phyloP scores from a whole-genome alignment of 495 filamentous ascomycete genomes.

The Antarctomyces pellizariae region DNA sequence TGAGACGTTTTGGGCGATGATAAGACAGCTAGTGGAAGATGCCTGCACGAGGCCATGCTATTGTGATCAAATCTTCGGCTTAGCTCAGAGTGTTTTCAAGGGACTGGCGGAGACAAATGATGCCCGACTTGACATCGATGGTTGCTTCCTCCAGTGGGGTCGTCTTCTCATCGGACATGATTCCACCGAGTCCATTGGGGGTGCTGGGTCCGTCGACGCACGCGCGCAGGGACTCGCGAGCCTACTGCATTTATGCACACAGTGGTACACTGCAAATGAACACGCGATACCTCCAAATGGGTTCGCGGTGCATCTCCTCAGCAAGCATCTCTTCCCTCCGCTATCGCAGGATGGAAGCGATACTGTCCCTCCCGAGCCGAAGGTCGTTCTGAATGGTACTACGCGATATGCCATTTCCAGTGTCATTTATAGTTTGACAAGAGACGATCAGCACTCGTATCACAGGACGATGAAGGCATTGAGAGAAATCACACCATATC shows the following conservation, averaged over 20 bases:
- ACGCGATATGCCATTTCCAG: constrained; percentile 41
- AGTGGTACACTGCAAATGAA: constrained; percentile 2
- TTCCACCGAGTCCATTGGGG: constrained; percentile 22
- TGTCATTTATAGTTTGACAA: constrained; percentile 33
- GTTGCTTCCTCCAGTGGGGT: constrained; percentile 28
- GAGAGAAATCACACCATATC: constrained; percentile 21
- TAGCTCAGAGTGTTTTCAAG: constrained; percentile 26
- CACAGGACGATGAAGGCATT: constrained; percentile 26
- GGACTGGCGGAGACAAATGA: constrained; percentile 28
- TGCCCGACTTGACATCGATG: constrained; percentile 23
- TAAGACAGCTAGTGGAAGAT: too few relatives aligned
- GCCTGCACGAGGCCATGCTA: too few relatives aligned
- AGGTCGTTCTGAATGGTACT: constrained; percentile 24
- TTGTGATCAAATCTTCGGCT: constrained; percentile 21
- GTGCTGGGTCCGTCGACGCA: constrained; percentile 22
- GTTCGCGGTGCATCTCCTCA: constrained; percentile 36
- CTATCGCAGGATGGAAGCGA: constrained; percentile 16
- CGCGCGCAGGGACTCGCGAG: constrained; percentile 25
- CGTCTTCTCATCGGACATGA: constrained; percentile 27
- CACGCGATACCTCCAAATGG: constrained; percentile 17
- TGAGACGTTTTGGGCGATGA: too few relatives aligned
- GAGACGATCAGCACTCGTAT: constrained; percentile 26
- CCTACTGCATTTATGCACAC: constrained; percentile 18
- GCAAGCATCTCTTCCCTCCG: constrained; percentile 45
- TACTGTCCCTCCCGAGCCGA: constrained; percentile 8